Evolutionary conservation across 2,329 filamentous ascomycete species (phyloP).

Genomic region (Raffaelea albimanens): DNA sequence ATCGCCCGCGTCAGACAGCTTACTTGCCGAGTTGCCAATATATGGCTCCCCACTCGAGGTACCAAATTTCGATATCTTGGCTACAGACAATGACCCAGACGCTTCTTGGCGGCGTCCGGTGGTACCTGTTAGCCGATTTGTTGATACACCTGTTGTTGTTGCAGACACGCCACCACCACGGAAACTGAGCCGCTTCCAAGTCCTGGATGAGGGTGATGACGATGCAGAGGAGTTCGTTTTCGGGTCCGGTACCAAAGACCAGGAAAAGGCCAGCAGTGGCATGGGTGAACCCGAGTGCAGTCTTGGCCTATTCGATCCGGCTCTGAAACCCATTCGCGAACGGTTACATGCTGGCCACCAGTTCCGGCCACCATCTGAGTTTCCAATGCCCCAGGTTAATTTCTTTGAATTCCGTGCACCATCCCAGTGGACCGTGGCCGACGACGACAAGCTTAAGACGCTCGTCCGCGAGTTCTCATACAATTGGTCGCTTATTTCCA

Average conservation of each 20-base stretch:
- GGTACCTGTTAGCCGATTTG: conserved; percentile 77
- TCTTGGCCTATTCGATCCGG: conserved; percentile 80
- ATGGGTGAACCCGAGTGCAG: not conserved
- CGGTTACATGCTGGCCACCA: conserved; percentile 84
- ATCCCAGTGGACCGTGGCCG: conserved; percentile 83
- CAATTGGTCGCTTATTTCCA: conserved; percentile 94
- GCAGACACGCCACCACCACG: conserved; percentile 53
- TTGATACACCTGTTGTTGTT: conserved; percentile 69
- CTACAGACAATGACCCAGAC: conserved; percentile 56
- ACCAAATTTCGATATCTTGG: conserved; percentile 46
- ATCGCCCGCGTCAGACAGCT: conserved; percentile 64
- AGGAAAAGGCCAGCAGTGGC: not conserved
- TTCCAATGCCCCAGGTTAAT: conserved; percentile 76
- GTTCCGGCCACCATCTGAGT: conserved; percentile 86
- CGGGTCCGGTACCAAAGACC: not conserved
- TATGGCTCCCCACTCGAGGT: conserved; percentile 58
- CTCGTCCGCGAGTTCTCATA: conserved; percentile 90
- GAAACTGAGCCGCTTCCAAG: conserved; percentile 77
- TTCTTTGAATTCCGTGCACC: conserved; percentile 84
- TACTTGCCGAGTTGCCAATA: conserved; percentile 72
- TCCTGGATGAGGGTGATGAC: conserved; percentile 52
- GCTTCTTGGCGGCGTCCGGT: conserved; percentile 67
- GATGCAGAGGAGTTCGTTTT: conserved; percentile 28
- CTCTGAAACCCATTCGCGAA: conserved; percentile 84
- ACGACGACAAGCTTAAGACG: conserved; percentile 80